A percentile compares a stretch with the other conserved stretches of the same genome.
Evolutionary conservation across 192 early-diverging fungal species (phyloP).

Genomic region (Coemansia sp.): DNA sequence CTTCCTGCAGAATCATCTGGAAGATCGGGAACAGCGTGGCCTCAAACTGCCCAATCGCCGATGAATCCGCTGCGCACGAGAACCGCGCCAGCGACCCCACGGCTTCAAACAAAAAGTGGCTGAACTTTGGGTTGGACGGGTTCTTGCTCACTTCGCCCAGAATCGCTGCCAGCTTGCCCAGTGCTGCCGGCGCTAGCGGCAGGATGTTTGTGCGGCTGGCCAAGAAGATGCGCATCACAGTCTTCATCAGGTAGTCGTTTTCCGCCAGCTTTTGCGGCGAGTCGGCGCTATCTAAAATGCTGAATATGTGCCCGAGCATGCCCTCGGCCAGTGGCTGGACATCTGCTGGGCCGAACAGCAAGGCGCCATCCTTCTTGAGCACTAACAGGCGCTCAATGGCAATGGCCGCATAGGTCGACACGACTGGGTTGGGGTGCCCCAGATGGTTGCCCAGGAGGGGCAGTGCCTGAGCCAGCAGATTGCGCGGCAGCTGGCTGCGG

Average conservation of each 20-base stretch:
- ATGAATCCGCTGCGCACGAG: constrained; percentile 69
- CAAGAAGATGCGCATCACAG: constrained; percentile 83
- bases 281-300: constrained; percentile 68
- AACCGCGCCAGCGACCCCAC: constrained; percentile 84
- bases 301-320: constrained; percentile 74
- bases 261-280: constrained; percentile 93
- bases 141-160: constrained; percentile 85
- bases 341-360: constrained; percentile 66
- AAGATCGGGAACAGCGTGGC: constrained; percentile 84
- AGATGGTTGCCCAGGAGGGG: constrained; percentile 80
- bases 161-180: constrained; percentile 74
- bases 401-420: constrained; percentile 90
- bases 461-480: constrained; percentile 70
- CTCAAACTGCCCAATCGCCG: constrained; percentile 79
- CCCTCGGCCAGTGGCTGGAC: constrained; percentile 65
- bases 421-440: constrained; percentile 75
- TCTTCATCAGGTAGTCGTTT: constrained; percentile 95
- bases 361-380: constrained; percentile 61
- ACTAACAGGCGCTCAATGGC: constrained; percentile 88
- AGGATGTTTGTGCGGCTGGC: constrained; percentile 71
- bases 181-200: constrained; percentile 68
- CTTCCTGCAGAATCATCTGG: constrained; percentile 78
- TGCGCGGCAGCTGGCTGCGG: constrained; percentile 88
- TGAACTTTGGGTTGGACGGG: constrained; percentile 97
- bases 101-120: constrained; percentile 94